These are phyloP conservation scores for Penicillium sclerotigenum DNA, from an alignment of 2,329 filamentous ascomycete species.

Conservation along the genomic window DNA sequence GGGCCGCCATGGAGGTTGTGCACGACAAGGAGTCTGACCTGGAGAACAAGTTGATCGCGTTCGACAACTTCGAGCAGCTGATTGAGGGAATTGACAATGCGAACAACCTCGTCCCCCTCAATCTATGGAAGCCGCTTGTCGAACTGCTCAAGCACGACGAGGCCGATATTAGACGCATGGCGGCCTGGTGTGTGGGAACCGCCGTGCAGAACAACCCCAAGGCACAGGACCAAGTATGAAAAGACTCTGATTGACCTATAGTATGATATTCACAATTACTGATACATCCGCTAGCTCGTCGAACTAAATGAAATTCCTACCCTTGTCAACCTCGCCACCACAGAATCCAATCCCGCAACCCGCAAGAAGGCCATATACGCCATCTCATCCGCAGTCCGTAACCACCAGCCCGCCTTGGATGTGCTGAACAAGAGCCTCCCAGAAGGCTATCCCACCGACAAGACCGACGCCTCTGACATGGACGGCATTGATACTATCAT, in stretches of 20 bases:
- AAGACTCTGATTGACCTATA: slow-evolving; percentile 34
- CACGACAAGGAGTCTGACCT: slow-evolving; percentile 63
- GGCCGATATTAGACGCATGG: slow-evolving; percentile 72
- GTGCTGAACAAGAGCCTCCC: slow-evolving; percentile 65
- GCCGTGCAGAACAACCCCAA: slow-evolving; percentile 94
- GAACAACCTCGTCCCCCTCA: slow-evolving; percentile 79
- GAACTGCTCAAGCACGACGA: slow-evolving; percentile 66
- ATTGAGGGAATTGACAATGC: slow-evolving; percentile 94
- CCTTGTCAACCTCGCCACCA: slow-evolving; percentile 63
- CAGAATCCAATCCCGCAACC: slow-evolving; percentile 60
- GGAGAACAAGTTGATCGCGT: slow-evolving; percentile 75
- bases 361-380: slow-evolving; percentile 87
- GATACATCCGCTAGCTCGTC: slow-evolving; percentile 45
- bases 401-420: slow-evolving; percentile 75
- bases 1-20: slow-evolving; percentile 74
- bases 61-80: slow-evolving; percentile 92
- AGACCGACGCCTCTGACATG: slow-evolving; percentile 83
- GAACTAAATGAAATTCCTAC: slow-evolving; percentile 64
- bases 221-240: slow-evolving; percentile 67
- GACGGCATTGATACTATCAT: slow-evolving; percentile 76
- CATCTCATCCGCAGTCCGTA: slow-evolving; percentile 78
- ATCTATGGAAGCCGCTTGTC: slow-evolving; percentile 79
- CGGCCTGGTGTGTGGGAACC: slow-evolving; percentile 91
- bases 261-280: slow-evolving; percentile 31
- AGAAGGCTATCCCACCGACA: slow-evolving; percentile 56